Base-by-base conservation (phyloP, 257 asterid species). In the Rhazya stricta region DNA sequence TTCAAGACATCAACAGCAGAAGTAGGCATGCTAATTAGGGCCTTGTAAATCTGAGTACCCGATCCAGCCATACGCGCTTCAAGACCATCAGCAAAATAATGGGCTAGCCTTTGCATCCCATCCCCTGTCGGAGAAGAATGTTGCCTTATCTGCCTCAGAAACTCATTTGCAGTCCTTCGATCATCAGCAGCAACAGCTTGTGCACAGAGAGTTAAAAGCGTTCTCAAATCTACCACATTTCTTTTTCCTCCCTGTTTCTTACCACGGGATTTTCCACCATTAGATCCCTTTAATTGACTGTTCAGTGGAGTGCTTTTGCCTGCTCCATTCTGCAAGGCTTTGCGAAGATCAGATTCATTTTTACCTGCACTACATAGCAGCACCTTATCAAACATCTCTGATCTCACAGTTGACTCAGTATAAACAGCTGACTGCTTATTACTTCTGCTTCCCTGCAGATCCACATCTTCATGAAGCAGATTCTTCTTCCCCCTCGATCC, bases 141-240 rank as follows among this genome's bases (percentile, higher is more conserved):
- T 50, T 88, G 81, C 34, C 96, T 82, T 5, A 91, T 84, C 83
- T 88, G 93, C 84, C 84, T 88, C 62, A 91, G 82, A 79, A 86
- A 88, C 63, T 88, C 93, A 54, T 77, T 82, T 5, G 92, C 96
- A 0, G 85, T 81, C 75, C 91, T 83, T 50, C 84, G 87, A 66
- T 91, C 93, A 80, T 90, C 89, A 3, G 90, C 86, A 51, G 93
- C 96, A 77, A 91, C 91, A 4, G 97, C 93, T 82, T 91, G 91
- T 51, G 97, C 97, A 72, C 91, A 90, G 7, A 88, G 91, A 56
- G 88, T 87, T 83, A 91, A 78, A 8, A 91, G 74, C 30, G 89
- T 86, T 76, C 97, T 84, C 79, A 91, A 78, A 79, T 91, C 97
- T 23, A 91, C 93, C n/a, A 81, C 83, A 5, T 83, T 83, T 69